Conservation (phyloP, 208 protist species). For the Leishmania mexicana region DNA sequence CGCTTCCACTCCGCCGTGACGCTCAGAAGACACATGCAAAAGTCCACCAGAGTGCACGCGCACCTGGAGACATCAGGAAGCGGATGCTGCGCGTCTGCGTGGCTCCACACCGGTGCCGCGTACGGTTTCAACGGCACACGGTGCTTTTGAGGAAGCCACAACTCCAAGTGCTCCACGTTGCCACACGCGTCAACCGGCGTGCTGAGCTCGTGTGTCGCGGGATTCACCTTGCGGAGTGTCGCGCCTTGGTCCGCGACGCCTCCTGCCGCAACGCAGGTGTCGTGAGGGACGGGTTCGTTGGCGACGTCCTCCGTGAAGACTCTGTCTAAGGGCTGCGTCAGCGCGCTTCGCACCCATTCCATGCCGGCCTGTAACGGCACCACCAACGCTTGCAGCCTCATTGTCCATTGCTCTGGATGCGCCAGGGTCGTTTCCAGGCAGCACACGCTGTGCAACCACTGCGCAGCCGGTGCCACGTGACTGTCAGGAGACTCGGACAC, state of each 20-base stretch:
- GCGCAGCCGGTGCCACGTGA: conserved; percentile 8
- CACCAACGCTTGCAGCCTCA: conserved; percentile 25
- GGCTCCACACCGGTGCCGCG: conserved; percentile 22
- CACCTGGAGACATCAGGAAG: not conserved
- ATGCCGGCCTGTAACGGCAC: conserved; percentile 20
- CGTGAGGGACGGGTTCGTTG: not conserved
- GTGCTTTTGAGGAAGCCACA: conserved; percentile 86
- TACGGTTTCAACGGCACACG: conserved; percentile 67
- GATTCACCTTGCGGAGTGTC: not conserved
- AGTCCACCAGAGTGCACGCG: conserved; percentile 4
- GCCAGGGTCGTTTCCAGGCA: conserved; percentile 43
- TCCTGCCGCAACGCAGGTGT: not conserved
- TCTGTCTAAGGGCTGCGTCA: not conserved
- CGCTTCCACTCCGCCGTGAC: conserved; percentile 11
- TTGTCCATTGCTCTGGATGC: conserved; percentile 10
- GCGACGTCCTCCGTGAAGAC: not conserved
- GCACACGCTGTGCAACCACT: conserved; percentile 69
- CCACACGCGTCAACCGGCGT: conserved; percentile 11
- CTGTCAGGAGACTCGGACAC: not conserved
- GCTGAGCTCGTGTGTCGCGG: conserved; percentile 4
- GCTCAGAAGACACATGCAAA: conserved; percentile 17
- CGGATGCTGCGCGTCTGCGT: conserved; percentile 4
- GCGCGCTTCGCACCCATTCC: conserved; percentile 18
- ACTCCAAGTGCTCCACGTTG: conserved; percentile 38
- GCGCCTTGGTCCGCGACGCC: not conserved